These are phyloP conservation scores for Cercospora sesami DNA, from an alignment of 2,329 filamentous ascomycete species.

Conservation along the genomic window DNA sequence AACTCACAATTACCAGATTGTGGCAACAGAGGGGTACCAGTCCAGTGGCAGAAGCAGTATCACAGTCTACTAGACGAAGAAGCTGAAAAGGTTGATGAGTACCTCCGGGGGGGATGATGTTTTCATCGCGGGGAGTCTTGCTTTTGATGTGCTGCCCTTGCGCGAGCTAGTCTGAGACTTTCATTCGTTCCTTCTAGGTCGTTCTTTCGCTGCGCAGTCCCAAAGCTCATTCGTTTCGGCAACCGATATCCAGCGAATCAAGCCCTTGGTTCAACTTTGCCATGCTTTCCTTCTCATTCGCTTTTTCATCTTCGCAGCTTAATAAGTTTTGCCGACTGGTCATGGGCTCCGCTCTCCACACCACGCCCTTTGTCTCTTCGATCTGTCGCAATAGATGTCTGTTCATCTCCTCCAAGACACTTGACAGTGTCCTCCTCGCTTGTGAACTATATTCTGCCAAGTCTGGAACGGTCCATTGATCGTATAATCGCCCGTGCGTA, in stretches of 20 bases:
- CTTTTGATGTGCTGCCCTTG: neutral
- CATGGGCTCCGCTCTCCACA: slow-evolving; percentile 23
- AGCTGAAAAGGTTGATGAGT: neutral
- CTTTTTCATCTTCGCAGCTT: neutral
- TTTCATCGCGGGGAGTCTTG: neutral
- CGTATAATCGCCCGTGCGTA: slow-evolving; percentile 19
- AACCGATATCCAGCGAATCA: neutral
- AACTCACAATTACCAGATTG: slow-evolving; percentile 45
- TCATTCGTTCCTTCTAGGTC: neutral
- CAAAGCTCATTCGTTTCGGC: neutral
- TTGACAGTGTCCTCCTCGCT: slow-evolving; percentile 3
- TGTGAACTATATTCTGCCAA: slow-evolving; percentile 9
- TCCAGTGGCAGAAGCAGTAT: slow-evolving; percentile 43
- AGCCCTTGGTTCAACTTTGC: neutral
- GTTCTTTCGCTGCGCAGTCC: neutral
- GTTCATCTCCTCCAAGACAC: slow-evolving; percentile 10
- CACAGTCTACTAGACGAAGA: slow-evolving; percentile 34
- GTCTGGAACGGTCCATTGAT: slow-evolving; percentile 24
- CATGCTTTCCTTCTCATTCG: neutral
- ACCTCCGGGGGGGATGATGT: too few species aligned
- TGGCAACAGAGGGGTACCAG: slow-evolving; percentile 48
- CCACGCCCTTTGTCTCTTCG: neutral
- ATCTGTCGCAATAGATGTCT: slow-evolving; percentile 2
- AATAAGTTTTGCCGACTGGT: slow-evolving; percentile 23
- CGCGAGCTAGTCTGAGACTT: neutral